Evolutionary conservation across 495 filamentous ascomycete genomes (phyloP).

Genomic region (Lichina pygmaea): DNA sequence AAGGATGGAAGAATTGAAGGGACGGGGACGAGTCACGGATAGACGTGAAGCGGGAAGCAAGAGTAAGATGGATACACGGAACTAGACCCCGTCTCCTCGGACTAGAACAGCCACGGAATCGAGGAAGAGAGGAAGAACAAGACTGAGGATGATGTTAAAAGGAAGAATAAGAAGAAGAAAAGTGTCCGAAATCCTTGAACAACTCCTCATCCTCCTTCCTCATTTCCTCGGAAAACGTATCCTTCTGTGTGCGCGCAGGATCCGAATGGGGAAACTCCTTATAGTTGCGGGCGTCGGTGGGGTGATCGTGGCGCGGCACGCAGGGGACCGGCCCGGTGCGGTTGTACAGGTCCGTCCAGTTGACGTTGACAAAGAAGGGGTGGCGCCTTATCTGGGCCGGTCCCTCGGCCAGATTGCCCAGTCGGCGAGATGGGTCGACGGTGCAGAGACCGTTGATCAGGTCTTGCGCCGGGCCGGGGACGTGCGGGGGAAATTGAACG

Average conservation of each 20-base stretch:
- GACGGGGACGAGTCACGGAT: too few species aligned
- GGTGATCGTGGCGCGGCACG: background rate
- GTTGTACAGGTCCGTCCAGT: constrained; percentile 62
- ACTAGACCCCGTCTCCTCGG: too few species aligned
- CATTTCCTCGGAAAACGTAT: background rate
- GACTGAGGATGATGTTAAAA: too few species aligned
- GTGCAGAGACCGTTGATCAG: constrained; percentile 72
- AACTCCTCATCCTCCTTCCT: background rate
- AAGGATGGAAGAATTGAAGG: too few species aligned
- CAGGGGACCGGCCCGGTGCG: constrained; percentile 1
- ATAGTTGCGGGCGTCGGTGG: background rate
- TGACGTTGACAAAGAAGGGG: constrained; percentile 57
- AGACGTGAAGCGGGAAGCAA: too few species aligned
- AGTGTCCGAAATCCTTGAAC: background rate
- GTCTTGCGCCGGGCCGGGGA: constrained; percentile 52
- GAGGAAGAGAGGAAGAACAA: too few species aligned
- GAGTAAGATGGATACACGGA: too few species aligned
- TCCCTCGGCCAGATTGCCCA: constrained; percentile 75
- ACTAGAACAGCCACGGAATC: too few species aligned
- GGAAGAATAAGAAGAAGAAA: too few species aligned
- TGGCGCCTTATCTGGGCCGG: constrained; percentile 61
- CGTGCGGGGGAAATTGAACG: constrained; percentile 37
- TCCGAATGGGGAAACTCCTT: background rate
- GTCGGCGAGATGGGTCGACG: constrained; percentile 59
- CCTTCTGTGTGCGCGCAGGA: background rate